phyloP scores from a whole-genome alignment of 345 rosid genomes.

The Limnanthes douglasii region DNA sequence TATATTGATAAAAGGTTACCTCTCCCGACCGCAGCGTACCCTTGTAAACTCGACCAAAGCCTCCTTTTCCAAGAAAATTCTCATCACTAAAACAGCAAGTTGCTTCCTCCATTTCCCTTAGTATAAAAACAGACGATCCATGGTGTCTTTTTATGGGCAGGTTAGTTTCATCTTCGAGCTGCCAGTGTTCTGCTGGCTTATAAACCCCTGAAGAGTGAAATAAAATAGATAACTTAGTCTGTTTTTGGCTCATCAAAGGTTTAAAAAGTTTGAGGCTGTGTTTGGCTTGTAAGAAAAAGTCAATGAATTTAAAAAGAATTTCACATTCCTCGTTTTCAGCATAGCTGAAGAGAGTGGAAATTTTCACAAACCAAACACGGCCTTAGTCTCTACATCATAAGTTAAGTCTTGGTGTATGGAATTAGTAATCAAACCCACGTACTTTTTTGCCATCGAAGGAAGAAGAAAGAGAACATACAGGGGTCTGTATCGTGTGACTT shows the following conservation, averaged over 20 bases:
- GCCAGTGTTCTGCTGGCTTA: conserved; percentile 57
- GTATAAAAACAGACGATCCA: conserved; percentile 67
- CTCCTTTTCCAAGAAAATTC: conserved; percentile 75
- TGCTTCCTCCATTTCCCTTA: conserved; percentile 88
- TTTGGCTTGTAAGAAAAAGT: no score
- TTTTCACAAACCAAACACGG: no score
- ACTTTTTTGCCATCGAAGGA: conserved; percentile 19
- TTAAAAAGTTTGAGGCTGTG: no score
- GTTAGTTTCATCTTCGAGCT: conserved; percentile 38
- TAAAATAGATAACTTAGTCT: conserved; percentile 11
- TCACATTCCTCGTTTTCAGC: no score
- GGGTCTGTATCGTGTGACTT: conserved; percentile 73
- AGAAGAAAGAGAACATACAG: conserved; percentile 40
- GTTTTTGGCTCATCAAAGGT: conserved; percentile 7
- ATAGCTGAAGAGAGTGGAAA: no score
- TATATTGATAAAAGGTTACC: no score
- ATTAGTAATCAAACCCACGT: no score
- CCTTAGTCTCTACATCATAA: no score
- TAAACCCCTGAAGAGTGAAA: conserved; percentile 49
- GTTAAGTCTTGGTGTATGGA: no score
- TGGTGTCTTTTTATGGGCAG: conserved; percentile 31
- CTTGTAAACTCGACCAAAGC: conserved; percentile 80
- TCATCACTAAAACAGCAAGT: conserved; percentile 59
- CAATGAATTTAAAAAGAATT: no score
- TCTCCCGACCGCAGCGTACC: conserved; percentile 77